Conservation (phyloP, 495 filamentous ascomycete species). For the Penicillium arizonense region DNA sequence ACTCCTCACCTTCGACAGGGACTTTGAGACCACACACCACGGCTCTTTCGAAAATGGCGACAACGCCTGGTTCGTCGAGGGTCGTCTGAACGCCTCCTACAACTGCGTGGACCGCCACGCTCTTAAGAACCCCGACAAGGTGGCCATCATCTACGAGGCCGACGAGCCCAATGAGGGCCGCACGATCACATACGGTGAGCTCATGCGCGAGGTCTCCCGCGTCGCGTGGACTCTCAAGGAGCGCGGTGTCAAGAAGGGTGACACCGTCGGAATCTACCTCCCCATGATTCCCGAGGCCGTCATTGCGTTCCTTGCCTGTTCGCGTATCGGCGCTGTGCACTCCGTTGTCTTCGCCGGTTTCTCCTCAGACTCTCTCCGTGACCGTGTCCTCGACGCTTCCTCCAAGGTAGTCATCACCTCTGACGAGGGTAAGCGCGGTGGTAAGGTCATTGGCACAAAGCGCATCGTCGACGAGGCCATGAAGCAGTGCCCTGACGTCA, state of each 20-base stretch:
- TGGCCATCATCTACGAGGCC: conserved; percentile 98
- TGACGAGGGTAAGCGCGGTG: conserved; percentile 96
- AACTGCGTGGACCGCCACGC: conserved; percentile 98
- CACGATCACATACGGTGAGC: conserved; percentile 87
- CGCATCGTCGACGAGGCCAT: conserved; percentile 98
- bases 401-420: conserved; percentile 93
- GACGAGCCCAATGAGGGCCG: conserved; percentile 89
- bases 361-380: conserved; percentile 92
- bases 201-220: conserved; percentile 88
- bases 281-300: conserved; percentile 98
- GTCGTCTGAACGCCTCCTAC: conserved; percentile 90
- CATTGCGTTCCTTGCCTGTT: conserved; percentile 85
- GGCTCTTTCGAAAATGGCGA: conserved; percentile 81
- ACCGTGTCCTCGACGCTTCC: conserved; percentile 88
- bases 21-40: conserved; percentile 86
- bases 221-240: conserved; percentile 82
- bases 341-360: conserved; percentile 99
- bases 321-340: conserved; percentile 93
- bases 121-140: conserved; percentile 83
- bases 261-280: conserved; percentile 95
- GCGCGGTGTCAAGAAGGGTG: conserved; percentile 96
- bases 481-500: conserved; percentile 92
- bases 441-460: conserved; percentile 97
- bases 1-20: conserved; percentile 82
- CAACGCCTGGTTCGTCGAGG: conserved; percentile 92